Percentiles rank a stretch among this genome's conserved stretches.
Conservation (phyloP, 257 asterid genomes). For the Primulina eburnea region DNA sequence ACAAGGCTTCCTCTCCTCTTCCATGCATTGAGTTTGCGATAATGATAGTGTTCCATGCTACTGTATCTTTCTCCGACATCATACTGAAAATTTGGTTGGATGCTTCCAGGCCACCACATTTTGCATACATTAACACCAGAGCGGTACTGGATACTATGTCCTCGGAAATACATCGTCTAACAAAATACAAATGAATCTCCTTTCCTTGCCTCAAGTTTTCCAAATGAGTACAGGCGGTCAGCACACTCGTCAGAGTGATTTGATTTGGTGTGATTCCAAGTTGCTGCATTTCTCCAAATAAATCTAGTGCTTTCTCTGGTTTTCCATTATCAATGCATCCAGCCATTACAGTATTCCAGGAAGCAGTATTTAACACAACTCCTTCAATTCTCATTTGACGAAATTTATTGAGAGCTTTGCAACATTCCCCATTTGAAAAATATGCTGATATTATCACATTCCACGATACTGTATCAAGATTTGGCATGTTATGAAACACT, state of each 20-base stretch:
- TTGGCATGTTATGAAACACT: constrained; percentile 39
- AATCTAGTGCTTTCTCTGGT: constrained; percentile 40
- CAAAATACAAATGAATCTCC: constrained; percentile 51
- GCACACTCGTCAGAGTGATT: constrained; percentile 56
- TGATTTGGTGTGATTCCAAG: constrained; percentile 52
- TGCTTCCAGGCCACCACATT: constrained; percentile 51
- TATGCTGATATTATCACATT: constrained; percentile 66
- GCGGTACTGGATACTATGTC: constrained; percentile 54
- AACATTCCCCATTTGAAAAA: constrained; percentile 49
- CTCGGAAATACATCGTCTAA: constrained; percentile 36
- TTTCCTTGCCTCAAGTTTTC: constrained; percentile 58
- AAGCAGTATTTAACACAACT: constrained; percentile 33
- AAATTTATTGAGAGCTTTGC: constrained; percentile 47
- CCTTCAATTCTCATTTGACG: constrained; percentile 47
- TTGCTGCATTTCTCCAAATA: constrained; percentile 51
- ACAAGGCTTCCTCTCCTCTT: constrained; percentile 49
- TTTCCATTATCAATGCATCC: constrained; percentile 59
- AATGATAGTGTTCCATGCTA: constrained; percentile 75
- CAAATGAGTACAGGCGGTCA: constrained; percentile 45
- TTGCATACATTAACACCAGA: constrained; percentile 56
- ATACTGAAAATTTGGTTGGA: constrained; percentile 39
- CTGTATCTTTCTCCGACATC: constrained; percentile 49
- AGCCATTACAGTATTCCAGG: constrained; percentile 68
- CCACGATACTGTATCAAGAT: constrained; percentile 52
- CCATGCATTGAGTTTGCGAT: constrained; percentile 71